phyloP scores from a whole-genome alignment of 1,284 basidiomycete genomes.

The Apiotrichum porosum region DNA sequence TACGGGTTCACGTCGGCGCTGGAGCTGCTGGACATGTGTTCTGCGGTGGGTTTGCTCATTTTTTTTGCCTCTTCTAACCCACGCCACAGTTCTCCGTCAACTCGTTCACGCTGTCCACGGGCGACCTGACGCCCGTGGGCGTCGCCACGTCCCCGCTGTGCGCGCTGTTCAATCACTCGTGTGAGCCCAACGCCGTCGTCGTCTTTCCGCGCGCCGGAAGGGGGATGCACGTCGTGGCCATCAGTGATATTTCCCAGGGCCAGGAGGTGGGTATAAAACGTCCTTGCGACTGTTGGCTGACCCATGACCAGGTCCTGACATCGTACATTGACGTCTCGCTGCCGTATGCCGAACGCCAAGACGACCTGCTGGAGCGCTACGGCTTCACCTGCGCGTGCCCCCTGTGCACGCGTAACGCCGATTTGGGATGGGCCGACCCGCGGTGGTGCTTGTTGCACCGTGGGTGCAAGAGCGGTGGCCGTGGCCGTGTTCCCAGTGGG shows the following conservation, averaged over 20 bases:
- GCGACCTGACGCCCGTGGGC: constrained; percentile 70
- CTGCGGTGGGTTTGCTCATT: constrained; percentile 28
- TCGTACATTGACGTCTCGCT: constrained; percentile 81
- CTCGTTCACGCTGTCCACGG: constrained; percentile 75
- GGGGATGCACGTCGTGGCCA: constrained; percentile 64
- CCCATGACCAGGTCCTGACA: constrained; percentile 54
- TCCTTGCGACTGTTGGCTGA: no score
- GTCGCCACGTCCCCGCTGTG: constrained; percentile 69
- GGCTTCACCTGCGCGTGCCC: constrained; percentile 70
- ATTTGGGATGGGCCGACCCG: constrained; percentile 54
- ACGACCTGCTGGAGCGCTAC: constrained; percentile 66
- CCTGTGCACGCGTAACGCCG: constrained; percentile 51
- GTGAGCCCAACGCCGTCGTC: constrained; percentile 80
- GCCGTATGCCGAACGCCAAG: constrained; percentile 57
- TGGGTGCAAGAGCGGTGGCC: constrained; percentile 18
- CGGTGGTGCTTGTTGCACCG: constrained; percentile 54
- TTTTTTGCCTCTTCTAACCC: neutral
- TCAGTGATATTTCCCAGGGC: constrained; percentile 59
- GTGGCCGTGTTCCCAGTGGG: constrained; percentile 29
- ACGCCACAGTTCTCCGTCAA: constrained; percentile 71
- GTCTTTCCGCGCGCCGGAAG: constrained; percentile 64
- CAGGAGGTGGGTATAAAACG: constrained; percentile 59
- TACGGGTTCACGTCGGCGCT: constrained; percentile 35
- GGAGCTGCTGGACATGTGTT: constrained; percentile 39
- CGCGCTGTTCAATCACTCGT: constrained; percentile 86